Evolutionary conservation across 1,139 yeast genomes (phyloP), one percentile per base, ranked within the genome.

Genomic region (Suhomyces anneliseae): DNA sequence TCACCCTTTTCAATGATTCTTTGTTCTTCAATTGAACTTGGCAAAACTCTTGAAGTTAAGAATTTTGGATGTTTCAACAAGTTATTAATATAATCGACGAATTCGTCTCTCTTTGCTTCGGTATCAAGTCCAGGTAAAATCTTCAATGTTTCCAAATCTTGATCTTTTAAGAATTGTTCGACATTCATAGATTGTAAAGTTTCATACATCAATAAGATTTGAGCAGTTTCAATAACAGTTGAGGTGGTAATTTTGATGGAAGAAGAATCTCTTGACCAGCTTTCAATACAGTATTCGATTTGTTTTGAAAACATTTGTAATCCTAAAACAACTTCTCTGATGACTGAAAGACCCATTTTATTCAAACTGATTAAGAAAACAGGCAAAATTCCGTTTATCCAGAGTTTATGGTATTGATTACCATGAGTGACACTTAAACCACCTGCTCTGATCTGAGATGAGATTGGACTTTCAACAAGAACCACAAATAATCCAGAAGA

Each of bases 11-110:
- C 66, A 65, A 83, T 66, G 12, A 79, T 55, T 39, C 75, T 70
- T 54, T 82, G 86, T 57, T 88, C 95, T 47, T 87, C 95, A 2
- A 72, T 47, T 4, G 83, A 78, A 11, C 87, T 78, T 2, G 92
- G 81, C 2, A 78, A 74, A 2, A 88, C 75, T 50, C 95, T 72
- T 6, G 95, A 80, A 6, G 87, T 79, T 51, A 92, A 70, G 54
- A 83, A 90, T 62, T 89, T 89, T 12, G 96, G 96, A 65, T 92
- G 97, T 38, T 92, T 85, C 52, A 90, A 72, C 45, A 90, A 73
- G 57, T 89, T 86, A 46, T 80, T 83, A 52, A 90, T 66, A 19
- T 85, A 78, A 43, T 76, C 81, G 15, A 74, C 69, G 54, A 90
- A 76, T 29, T 79, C 81, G 19, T 74, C 78, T 51, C 87, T 70